Percentiles rank a stretch among this genome's conserved stretches.
phyloP scores from a whole-genome alignment of 2,329 filamentous ascomycete species.

The Neonectria magnoliae region DNA sequence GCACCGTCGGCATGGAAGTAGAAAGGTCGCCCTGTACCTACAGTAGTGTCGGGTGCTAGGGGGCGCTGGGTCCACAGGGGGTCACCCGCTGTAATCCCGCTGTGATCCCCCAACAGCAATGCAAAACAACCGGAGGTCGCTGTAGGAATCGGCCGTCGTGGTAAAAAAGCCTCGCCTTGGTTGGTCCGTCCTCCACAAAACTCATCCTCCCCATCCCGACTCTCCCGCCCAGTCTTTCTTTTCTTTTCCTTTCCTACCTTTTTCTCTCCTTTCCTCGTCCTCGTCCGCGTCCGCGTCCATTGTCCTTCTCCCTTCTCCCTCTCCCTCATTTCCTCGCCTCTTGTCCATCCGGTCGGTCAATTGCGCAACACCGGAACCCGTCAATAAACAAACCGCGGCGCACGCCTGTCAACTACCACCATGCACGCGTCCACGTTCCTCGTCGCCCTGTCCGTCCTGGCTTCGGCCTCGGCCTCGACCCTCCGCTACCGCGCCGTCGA shows the following conservation, averaged over 20 bases:
- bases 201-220: conserved; percentile 19
- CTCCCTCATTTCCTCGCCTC: conserved; percentile 27
- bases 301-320: conserved; percentile 11
- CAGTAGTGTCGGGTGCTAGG: conserved; percentile 18
- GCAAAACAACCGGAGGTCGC: neutral
- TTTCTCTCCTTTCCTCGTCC: conserved; percentile 12
- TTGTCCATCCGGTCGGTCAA: conserved; percentile 27
- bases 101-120: neutral
- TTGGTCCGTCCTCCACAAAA: conserved; percentile 30
- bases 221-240: neutral
- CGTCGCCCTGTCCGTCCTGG: conserved; percentile 45
- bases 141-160: conserved; percentile 17
- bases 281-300: conserved; percentile 4
- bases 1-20: neutral
- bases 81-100: neutral
- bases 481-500: conserved; percentile 32
- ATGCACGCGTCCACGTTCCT: conserved; percentile 48
- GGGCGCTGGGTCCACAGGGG: neutral
- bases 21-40: conserved; percentile 7
- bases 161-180: conserved; percentile 35
- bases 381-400: conserved; percentile 5
- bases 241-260: conserved; percentile 7
- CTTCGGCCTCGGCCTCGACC: conserved; percentile 38
- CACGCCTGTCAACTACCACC: conserved; percentile 19
- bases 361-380: conserved; percentile 5